Conservation (phyloP, 805 yeast species). For the Danielia reshetovae region DNA sequence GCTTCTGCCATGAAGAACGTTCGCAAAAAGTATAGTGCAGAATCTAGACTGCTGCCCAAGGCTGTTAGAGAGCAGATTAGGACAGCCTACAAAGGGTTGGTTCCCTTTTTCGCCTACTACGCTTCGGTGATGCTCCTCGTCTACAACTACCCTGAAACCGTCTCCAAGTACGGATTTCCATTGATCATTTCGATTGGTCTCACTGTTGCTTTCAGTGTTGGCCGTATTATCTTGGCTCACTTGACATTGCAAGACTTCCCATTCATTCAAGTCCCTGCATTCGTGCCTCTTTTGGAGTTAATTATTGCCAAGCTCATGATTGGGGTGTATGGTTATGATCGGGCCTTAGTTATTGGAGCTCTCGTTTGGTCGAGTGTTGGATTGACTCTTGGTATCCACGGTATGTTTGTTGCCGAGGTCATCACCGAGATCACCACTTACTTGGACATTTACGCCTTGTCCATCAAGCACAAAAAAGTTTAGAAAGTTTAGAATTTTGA, state of each 20-base stretch:
- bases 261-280: slow-evolving; percentile 61
- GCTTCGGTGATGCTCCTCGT: slow-evolving; percentile 45
- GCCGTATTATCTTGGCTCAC: slow-evolving; percentile 84
- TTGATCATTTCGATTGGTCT: slow-evolving; percentile 68
- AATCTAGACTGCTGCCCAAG: slow-evolving; percentile 18
- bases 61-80: slow-evolving; percentile 35
- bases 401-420: slow-evolving; percentile 69
- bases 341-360: slow-evolving; percentile 43
- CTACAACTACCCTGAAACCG: slow-evolving; percentile 48
- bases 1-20: slow-evolving; percentile 65
- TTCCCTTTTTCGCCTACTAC: slow-evolving; percentile 65
- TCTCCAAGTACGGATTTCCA: slow-evolving; percentile 47
- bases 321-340: slow-evolving; percentile 33
- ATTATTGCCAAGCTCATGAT: slow-evolving; percentile 32
- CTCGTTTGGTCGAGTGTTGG: slow-evolving; percentile 67
- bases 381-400: slow-evolving; percentile 62
- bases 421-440: slow-evolving; percentile 75
- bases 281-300: slow-evolving; percentile 56
- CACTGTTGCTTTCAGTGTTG: slow-evolving; percentile 80
- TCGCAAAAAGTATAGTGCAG: slow-evolving; percentile 37
- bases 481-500: slow-evolving; percentile 2
- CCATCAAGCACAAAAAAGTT: slow-evolving; percentile 73
- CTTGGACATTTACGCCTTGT: slow-evolving; percentile 80
- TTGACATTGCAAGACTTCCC: slow-evolving; percentile 81
- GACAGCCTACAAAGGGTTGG: slow-evolving; percentile 46